phyloP scores from a whole-genome alignment of 2,329 filamentous ascomycete species.

The Eutypa lata region DNA sequence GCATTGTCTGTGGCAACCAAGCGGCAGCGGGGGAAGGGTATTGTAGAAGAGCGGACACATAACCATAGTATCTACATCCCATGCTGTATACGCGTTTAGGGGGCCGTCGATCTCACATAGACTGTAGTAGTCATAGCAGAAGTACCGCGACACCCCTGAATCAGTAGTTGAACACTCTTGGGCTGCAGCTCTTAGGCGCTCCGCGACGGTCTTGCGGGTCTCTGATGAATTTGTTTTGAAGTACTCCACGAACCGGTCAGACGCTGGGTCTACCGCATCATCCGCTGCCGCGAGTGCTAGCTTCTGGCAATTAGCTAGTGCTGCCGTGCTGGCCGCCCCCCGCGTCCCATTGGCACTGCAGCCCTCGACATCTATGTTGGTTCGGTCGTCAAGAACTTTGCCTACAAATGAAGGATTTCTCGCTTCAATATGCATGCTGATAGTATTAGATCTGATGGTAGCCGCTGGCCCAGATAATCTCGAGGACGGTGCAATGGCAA shows the following conservation, averaged over 20 bases:
- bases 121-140: constrained; percentile 16
- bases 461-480: constrained; percentile 8
- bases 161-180: constrained; percentile 16
- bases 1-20: constrained; percentile 15
- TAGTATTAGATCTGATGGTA: constrained; percentile 13
- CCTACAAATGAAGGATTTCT: constrained; percentile 1
- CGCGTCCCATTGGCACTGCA: constrained; percentile 10
- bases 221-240: constrained; percentile 16
- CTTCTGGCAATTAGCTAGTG: constrained; percentile 14
- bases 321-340: constrained; percentile 10
- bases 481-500: constrained; percentile 11
- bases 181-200: constrained; percentile 13
- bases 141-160: constrained; percentile 11
- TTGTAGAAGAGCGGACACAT: constrained; percentile 21
- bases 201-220: constrained; percentile 12
- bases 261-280: constrained; percentile 14
- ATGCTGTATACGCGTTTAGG: constrained; percentile 18
- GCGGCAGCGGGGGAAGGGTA: constrained; percentile 12
- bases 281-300: constrained; percentile 15
- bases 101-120: constrained; percentile 15
- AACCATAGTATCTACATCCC: constrained; percentile 12
- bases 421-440: constrained; percentile 11
- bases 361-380: constrained; percentile 8
- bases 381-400: constrained; percentile 8
- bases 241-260: constrained; percentile 19